Evolutionary conservation across 306 rosid genomes (phyloP), one percentile per base, ranked within the genome.

Genomic region (Cucurbita pepo): DNA sequence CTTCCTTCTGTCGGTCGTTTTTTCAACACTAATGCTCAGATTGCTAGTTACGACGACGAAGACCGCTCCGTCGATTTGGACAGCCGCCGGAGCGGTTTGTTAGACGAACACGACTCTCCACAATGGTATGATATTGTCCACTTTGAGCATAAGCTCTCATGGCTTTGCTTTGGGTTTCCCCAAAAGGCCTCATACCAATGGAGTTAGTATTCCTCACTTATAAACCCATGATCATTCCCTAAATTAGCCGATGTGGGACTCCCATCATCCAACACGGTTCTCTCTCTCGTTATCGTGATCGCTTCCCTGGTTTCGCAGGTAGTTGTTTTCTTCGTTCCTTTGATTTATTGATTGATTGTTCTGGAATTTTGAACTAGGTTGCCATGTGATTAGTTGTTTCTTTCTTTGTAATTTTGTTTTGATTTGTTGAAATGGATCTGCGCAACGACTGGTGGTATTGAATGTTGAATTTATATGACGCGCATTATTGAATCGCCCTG

Each of bases 1-100:
- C 66, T 79, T 8, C 78, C 86, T 43, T 75, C 80, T 38, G 77
- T 77, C 56, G 77, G 70, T 69, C 85, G 85, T 55, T 79, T 79
- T 21, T 87, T 87, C 82, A 84, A 74, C 56, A 79, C 86, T 41
- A 70, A 86, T 40, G 45, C 77, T 22, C 87, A 86, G 80, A 30
- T 72, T 59, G 22, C 77, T 15, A 21, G 34, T 71, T 78, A 71
- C 56, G 79, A 52, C 5, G 63, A 52, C 4, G 62, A 12, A 0
- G 85, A 77, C n/a, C 56, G 75, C 6, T 40, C 53, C 2, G 37
- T 78, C 14, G 80, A 81, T 22, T 76, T 75, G 2, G 78, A 81
- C 6, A 78, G 75, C 64, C 79, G 67, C 18, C 10, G 77, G 9
- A 65, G 37, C 9, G 65, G n/a, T n/a, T n/a, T n/a, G n/a, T n/a